phyloP scores from a whole-genome alignment of 129 eudicot genomes.

The Lonicera japonica region DNA sequence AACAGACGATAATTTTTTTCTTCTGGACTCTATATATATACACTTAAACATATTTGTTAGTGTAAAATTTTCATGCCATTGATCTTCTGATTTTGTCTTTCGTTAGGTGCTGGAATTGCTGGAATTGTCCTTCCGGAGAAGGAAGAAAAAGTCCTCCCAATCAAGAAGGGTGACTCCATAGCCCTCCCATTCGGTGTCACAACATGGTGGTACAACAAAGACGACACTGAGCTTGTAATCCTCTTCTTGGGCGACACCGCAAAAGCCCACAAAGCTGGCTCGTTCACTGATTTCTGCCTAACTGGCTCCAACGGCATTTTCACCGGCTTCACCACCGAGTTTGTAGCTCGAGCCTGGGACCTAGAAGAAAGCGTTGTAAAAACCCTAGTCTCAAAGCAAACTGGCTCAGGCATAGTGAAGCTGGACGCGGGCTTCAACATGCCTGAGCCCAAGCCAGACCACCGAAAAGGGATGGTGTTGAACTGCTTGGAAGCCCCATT shows the following conservation, averaged over 20 bases:
- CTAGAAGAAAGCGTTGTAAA: conserved; percentile 21
- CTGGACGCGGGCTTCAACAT: conserved; percentile 20
- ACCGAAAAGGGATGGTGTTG: conserved; percentile 32
- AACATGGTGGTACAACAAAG: conserved; percentile 45
- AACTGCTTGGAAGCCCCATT: conserved; percentile 36
- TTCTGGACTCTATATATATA: no score
- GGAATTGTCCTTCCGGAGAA: conserved; percentile 41
- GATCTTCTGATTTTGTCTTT: neutral
- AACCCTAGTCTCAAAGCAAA: conserved; percentile 30
- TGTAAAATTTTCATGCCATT: no score
- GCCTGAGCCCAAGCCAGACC: conserved; percentile 34
- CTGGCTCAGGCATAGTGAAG: conserved; percentile 30
- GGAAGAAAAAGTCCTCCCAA: conserved; percentile 30
- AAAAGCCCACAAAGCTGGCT: conserved; percentile 33
- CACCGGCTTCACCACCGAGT: conserved; percentile 40
- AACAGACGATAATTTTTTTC: no score
- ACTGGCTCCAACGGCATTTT: conserved; percentile 38
- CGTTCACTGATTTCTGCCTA: conserved; percentile 32
- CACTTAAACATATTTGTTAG: no score
- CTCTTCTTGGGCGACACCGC: conserved; percentile 44
- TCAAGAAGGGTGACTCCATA: conserved; percentile 42
- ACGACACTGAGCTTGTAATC: conserved; percentile 24
- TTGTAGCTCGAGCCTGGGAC: conserved; percentile 38
- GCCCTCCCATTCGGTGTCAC: conserved; percentile 44
- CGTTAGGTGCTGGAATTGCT: conserved; percentile 32